Evolutionary conservation across 768 basidiomycete species (phyloP), one percentile per base, ranked within the genome.

Genomic region (Termitomyces sp.): DNA sequence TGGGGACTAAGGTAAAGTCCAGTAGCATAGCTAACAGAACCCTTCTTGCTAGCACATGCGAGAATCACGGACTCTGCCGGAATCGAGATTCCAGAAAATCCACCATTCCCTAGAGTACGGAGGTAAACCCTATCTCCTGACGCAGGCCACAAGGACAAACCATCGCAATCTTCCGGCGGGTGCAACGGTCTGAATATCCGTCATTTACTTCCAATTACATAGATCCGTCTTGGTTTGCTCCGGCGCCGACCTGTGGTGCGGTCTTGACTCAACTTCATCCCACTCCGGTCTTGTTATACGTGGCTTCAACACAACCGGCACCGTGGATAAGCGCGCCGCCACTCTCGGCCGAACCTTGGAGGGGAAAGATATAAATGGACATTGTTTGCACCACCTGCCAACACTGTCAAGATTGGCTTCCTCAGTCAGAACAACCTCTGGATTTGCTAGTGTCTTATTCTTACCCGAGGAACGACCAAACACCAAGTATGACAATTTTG

Each of bases 31-130:
- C 40, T 55, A 7, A n/a, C 7, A 42, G 15, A 51, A 9, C 39
- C 20, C 46, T 12, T 50, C 53, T 55, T 63, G 45, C 57, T 45
- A 50, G 35, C 59, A 11, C 49, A 58, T 63, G 66, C 64, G 66
- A 65, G 64, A 67, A 65, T 63, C 64, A 65, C 66, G 66, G 66
- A 63, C 59, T 40, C 55, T 65, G 66, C 64, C 66, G 63, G 58
- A 62, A 66, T 64, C 63, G 39, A 64, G 60, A 64, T 64, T 61
- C 38, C 48, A 60, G 62, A 52, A 38, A 35, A 42, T 7, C 42
- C 35, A 44, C 44, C 20, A 15, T 51, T 58, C 42, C 40, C 45
- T 22, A 6, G 2, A 16, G 28, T 18, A 50, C 60, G 60, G 60
- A 61, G 60, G 55, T 61, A 59, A 57, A 51, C 28, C 38, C 45